Base-by-base conservation (phyloP, 1,284 basidiomycete species). In the Pseudozyma thailandica region DNA sequence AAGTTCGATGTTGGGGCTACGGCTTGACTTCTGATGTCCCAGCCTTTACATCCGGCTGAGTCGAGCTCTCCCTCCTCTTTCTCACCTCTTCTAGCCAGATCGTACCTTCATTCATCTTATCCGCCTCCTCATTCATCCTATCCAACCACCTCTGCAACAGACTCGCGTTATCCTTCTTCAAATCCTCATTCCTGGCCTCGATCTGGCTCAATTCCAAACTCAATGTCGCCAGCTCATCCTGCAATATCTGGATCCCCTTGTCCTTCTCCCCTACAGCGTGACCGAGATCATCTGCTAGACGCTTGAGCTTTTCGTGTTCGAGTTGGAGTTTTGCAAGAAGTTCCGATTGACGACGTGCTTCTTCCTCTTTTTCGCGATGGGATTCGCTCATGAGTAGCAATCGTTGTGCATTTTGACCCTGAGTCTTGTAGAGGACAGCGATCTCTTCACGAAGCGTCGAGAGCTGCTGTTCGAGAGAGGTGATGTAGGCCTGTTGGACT, bases 371-470 rank as follows among this genome's bases (percentile, higher is more conserved):
- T 83, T 95, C 93, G 43, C 94, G 89, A 8, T 98, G 86, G 0
- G 92, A 91, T 83, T 98, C 95, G 68, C 92, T 95, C 90, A 98
- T 92, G 7, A 91, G 88, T 15, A 98, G 87, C 13, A 95, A 86
- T 37, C 92, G 88, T 82, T 97, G 94, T 1, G 94, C 92, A 83
- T 96, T 96, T 84, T 95, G 93, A 0, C 92, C 92, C 81, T 98
- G 94, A 0, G 93, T 92, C 84, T 96, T 95, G 87, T 98, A 98
- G 2, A 96, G 89, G 6, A 90, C 91, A 3, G 93, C 91, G 39
- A 98, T 86, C 83, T 98, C 95, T 76, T 92, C 91, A 25, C 93
- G 89, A 44, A 95, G 86, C 6, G 91, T 89, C 3, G 92, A 91
- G 81, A 98, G 92, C 82, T 98, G 94, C 3, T 90, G 90, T 83